Evolutionary conservation across 1,284 basidiomycete species (phyloP), one percentile per base, ranked within the genome.

Genomic region (Leccinum angustisporum): DNA sequence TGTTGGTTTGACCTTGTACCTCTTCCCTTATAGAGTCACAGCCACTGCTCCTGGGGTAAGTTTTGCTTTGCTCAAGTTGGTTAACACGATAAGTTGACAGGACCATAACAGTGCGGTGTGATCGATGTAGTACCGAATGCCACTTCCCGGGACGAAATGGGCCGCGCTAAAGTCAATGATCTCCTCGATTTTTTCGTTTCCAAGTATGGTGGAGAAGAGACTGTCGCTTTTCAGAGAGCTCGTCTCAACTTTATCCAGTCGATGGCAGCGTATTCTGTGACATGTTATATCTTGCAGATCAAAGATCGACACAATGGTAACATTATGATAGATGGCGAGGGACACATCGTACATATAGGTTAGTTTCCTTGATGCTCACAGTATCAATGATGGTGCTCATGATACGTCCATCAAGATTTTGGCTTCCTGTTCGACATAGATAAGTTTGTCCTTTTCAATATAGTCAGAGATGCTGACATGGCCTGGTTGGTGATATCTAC

Each of bases 211-310:
- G 88, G 91, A 48, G 85, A 90, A 71, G 94, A 98, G 69, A 92
- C 91, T 0, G 80, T 95, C 51, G 81, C 91, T 30, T 99, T 98
- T 82, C 97, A 99, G 74, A 86, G 86, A 66, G 97, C 97, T 53
- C 87, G 97, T 31, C 81, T 94, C 66, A 98, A 98, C 78, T 99
- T 99, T 73, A 94, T 99, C 66, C 95, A 97, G 74, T 97, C 94
- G 1, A 99, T 99, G 97, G 97, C 97, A 1, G 97, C 95, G 18
- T 99, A 99, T 77, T 98, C 95, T 38, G 90, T 99, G n/a, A 94
- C 95, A 11, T 99, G 97, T 76, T 98, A 98, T 76, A 95, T 98
- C 65, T 78, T 98, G 46, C 97, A 99, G 76, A 95, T 98, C 78
- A 97, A 97, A 78, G 97, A 99, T 75, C 81, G 97, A 40, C 97